Base-by-base conservation (phyloP, 75 land plant species). In the Picea glauca region DNA sequence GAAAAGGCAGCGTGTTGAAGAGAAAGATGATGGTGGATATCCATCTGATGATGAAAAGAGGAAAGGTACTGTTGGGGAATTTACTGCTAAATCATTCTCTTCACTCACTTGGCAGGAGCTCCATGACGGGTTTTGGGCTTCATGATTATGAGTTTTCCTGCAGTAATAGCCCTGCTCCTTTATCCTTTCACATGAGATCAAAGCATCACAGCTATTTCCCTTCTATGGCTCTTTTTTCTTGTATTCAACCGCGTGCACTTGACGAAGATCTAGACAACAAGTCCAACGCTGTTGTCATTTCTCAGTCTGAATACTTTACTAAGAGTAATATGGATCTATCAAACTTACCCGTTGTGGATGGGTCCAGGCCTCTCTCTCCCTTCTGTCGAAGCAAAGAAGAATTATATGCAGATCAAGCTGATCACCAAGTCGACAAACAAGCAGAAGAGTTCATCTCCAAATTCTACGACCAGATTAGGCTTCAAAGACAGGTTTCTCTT, bases 381-480 rank as follows among this genome's bases (percentile, higher is more conserved):
- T 43, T 78, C 60, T 81, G 81, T 66, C 5, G 74, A 11, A 35
- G 63, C 5, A 72, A 11, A 35, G 67, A 77, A 26, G 80, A 79
- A 20, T 66, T 68, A 1, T 58, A 13, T 13, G 17, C 46, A 58
- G 35, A 15, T 20, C 15, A 17, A 17, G 87, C 77, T 58, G 88
- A 79, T 5, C 75, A 78, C 26, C 81, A 40, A 62, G 85, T 90
- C 68, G 92, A 90, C 74, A n/a, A 30, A 74, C 82, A 75, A 74
- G 92, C 92, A 58, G 92, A 90, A 54, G 77, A 88, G 84, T 90
- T 90, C 75, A 90, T 90, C 18, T 82, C 80, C 4, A 80, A 74
- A 59, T 88, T 90, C 46, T 86, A 90, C 80, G 76, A 78, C 72
- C 90, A 90, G 83, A 88, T 90, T 77, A 85, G 80, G 81, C 3